Evolutionary conservation across 1,139 yeast genomes (phyloP).

Genomic region (Suhomyces terraborum): DNA sequence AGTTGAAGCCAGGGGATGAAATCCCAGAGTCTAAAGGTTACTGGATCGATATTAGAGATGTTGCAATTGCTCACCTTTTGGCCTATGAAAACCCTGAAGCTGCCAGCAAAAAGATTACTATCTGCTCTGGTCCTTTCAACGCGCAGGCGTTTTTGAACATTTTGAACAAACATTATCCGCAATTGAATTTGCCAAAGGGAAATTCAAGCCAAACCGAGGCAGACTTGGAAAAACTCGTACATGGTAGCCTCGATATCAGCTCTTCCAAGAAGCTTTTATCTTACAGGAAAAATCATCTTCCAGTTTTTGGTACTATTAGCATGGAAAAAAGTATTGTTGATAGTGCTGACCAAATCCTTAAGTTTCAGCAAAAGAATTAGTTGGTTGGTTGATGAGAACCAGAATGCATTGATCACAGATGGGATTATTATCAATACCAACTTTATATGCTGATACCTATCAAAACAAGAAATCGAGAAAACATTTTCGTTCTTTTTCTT

Average conservation of each 20-base stretch:
- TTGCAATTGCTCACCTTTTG: conserved; percentile 16
- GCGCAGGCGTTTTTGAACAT: conserved; percentile 37
- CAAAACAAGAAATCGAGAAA: too few species aligned
- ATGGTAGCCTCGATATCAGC: conserved; percentile 30
- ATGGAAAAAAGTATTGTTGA: conserved; percentile 42
- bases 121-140: conserved; percentile 6
- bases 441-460: too few species aligned
- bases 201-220: neutral
- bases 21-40: conserved; percentile 12
- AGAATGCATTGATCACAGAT: too few species aligned
- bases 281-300: neutral
- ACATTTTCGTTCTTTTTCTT: too few species aligned
- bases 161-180: conserved; percentile 18
- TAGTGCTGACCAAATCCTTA: conserved; percentile 17
- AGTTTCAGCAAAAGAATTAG: neutral
- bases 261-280: conserved; percentile 33
- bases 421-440: too few species aligned
- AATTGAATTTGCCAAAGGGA: conserved; percentile 1
- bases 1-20: conserved; percentile 19
- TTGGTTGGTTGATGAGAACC: too few species aligned
- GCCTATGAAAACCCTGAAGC: conserved; percentile 16
- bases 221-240: neutral
- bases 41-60: conserved; percentile 18
- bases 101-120: conserved; percentile 12
- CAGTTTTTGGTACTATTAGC: conserved; percentile 39